Conservation (phyloP, 192 early-diverging fungal genomes). For the Cetraspora pellucida region DNA sequence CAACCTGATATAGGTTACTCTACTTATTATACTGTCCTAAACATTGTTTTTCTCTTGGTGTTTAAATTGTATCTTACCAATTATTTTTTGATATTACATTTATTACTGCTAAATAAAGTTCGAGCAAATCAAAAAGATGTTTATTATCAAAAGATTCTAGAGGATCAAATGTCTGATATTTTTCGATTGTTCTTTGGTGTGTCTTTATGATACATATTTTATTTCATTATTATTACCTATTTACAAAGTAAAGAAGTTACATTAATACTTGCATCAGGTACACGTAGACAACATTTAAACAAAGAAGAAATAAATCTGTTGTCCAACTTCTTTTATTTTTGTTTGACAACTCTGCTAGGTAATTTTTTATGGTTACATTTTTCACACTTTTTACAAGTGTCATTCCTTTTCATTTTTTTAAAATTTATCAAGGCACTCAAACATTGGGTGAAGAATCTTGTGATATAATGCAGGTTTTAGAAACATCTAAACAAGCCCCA, state of each 20-base stretch:
- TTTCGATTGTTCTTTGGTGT: slow-evolving; percentile 66
- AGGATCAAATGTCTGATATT: slow-evolving; percentile 62
- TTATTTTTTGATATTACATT: not conserved
- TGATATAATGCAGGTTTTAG: slow-evolving; percentile 75
- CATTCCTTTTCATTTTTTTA: slow-evolving; percentile 11
- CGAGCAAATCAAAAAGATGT: slow-evolving; percentile 89
- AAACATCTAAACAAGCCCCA: slow-evolving; percentile 54
- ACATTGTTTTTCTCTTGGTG: not conserved
- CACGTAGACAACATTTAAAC: slow-evolving; percentile 61
- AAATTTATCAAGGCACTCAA: slow-evolving; percentile 59
- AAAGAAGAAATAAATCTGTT: slow-evolving; percentile 63
- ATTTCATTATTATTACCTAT: not conserved
- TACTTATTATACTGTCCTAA: not conserved
- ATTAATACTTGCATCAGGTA: slow-evolving; percentile 41
- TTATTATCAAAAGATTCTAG: slow-evolving; percentile 74
- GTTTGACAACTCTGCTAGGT: slow-evolving; percentile 72
- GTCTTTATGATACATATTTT: not conserved
- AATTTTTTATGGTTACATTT: not conserved
- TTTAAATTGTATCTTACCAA: not conserved
- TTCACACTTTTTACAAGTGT: slow-evolving; percentile 7
- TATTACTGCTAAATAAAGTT: slow-evolving; percentile 49
- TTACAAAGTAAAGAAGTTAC: not conserved
- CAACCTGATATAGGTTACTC: slow-evolving; percentile 76
- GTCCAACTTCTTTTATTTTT: slow-evolving; percentile 73
- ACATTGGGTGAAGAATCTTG: slow-evolving; percentile 97